Percentiles rank a stretch among this genome's conserved stretches.
Conservation (phyloP, 2,329 filamentous ascomycete genomes). For the Venturia asperata region DNA sequence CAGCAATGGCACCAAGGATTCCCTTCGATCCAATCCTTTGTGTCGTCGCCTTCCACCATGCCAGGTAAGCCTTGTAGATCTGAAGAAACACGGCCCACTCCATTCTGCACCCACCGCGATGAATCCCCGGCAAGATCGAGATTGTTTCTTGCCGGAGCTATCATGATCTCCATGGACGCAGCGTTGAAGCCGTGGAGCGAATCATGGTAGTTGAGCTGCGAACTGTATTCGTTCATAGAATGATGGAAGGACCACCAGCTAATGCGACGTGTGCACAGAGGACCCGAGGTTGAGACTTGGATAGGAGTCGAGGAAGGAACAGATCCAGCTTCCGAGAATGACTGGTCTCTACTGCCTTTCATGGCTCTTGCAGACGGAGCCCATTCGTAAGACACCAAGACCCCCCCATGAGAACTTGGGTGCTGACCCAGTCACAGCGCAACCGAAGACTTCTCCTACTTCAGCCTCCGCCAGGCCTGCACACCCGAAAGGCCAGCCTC, state of each 20-base stretch:
- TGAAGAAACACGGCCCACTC: neutral
- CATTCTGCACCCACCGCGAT: neutral
- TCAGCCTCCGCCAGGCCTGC: constrained; percentile 66
- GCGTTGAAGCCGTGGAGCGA: neutral
- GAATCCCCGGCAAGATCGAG: neutral
- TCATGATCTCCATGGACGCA: neutral
- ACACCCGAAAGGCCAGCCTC: constrained; percentile 50
- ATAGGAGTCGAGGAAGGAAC: constrained; percentile 67
- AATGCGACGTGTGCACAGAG: constrained; percentile 40
- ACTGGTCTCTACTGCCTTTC: constrained; percentile 83
- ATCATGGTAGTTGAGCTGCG: neutral
- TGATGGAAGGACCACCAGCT: constrained; percentile 15
- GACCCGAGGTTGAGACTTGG: constrained; percentile 91
- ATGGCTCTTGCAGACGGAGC: constrained; percentile 96
- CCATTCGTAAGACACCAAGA: constrained; percentile 61
- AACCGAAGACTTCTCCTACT: constrained; percentile 96
- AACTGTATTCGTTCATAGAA: no score
- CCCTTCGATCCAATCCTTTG: constrained; percentile 43
- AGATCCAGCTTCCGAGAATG: constrained; percentile 75
- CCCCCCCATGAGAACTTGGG: neutral
- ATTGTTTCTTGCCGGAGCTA: neutral
- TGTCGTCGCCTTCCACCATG: constrained; percentile 49
- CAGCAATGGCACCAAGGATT: constrained; percentile 12
- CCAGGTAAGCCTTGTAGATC: constrained; percentile 29
- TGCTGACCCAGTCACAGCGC: constrained; percentile 28